These are phyloP conservation scores for Jackrogersella minutella DNA, from an alignment of 495 filamentous ascomycete genomes.

Conservation along the genomic window DNA sequence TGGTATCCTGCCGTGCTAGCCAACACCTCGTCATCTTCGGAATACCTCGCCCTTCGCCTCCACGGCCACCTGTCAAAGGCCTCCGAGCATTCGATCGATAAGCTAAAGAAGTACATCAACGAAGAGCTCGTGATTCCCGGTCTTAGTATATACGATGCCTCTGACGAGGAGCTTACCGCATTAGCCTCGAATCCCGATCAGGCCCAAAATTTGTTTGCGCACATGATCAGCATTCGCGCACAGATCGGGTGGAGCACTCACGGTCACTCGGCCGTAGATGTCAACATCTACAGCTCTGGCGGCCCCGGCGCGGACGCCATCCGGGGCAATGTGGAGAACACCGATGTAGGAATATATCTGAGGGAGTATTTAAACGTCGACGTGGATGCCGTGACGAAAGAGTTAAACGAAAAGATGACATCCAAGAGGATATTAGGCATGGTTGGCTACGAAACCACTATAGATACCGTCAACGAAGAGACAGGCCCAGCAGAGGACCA, in stretches of 20 bases:
- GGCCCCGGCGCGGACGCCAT: slow-evolving; percentile 60
- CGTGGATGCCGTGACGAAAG: slow-evolving; percentile 74
- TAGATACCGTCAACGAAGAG: neutral
- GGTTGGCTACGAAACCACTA: neutral
- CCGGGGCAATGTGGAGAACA: slow-evolving; percentile 92
- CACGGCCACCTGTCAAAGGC: slow-evolving; percentile 57
- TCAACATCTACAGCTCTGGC: slow-evolving; percentile 84
- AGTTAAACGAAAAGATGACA: slow-evolving; percentile 68
- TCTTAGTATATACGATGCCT: slow-evolving; percentile 79
- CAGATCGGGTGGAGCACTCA: slow-evolving; percentile 94
- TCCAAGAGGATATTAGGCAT: slow-evolving; percentile 9
- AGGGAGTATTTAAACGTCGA: slow-evolving; percentile 81
- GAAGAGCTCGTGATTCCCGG: slow-evolving; percentile 66
- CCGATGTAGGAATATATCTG: slow-evolving; percentile 84
- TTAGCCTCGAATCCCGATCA: slow-evolving; percentile 64
- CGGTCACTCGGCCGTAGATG: slow-evolving; percentile 88
- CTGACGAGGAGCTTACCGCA: slow-evolving; percentile 71
- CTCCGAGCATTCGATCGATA: slow-evolving; percentile 43
- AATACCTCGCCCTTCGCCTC: slow-evolving; percentile 70
- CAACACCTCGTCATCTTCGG: slow-evolving; percentile 80
- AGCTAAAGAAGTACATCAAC: slow-evolving; percentile 66
- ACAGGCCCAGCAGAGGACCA: slow-evolving; percentile 25
- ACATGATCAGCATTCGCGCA: slow-evolving; percentile 84
- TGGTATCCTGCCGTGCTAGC: slow-evolving; percentile 87
- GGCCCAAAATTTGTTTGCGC: slow-evolving; percentile 71